Evolutionary conservation across 75 land plant species (phyloP).

Genomic region (Pinus albicaulis): DNA sequence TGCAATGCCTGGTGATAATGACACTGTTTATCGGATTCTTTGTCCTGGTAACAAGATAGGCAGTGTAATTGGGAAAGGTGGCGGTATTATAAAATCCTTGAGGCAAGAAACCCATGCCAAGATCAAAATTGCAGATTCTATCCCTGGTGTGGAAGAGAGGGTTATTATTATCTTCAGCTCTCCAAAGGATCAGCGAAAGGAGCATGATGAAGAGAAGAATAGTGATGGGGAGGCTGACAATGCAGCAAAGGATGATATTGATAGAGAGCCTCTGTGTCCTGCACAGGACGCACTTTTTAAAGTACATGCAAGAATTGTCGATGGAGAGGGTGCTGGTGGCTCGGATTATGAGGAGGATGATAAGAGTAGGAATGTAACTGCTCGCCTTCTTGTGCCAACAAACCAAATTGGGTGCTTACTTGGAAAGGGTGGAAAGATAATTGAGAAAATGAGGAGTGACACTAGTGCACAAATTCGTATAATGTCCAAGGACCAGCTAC

Average conservation of each 20-base stretch:
- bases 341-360: slow-evolving; percentile 24
- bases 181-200: not conserved
- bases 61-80: slow-evolving; percentile 86
- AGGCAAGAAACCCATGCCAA: slow-evolving; percentile 73
- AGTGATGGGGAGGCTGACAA: slow-evolving; percentile 17
- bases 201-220: slow-evolving; percentile 11
- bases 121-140: slow-evolving; percentile 66
- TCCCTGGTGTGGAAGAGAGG: slow-evolving; percentile 78
- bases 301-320: slow-evolving; percentile 61
- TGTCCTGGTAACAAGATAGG: slow-evolving; percentile 70
- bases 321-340: slow-evolving; percentile 33
- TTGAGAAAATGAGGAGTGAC: slow-evolving; percentile 64
- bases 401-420: slow-evolving; percentile 79
- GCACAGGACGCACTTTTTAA: slow-evolving; percentile 77
- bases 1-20: slow-evolving; percentile 20
- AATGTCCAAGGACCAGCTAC: slow-evolving; percentile 67
- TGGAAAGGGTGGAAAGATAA: slow-evolving; percentile 76
- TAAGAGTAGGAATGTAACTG: slow-evolving; percentile 29
- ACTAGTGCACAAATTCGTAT: slow-evolving; percentile 78
- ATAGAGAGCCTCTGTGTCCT: slow-evolving; percentile 35
- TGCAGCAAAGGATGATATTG: slow-evolving; percentile 5
- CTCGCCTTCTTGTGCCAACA: slow-evolving; percentile 69
- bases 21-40: slow-evolving; percentile 68
- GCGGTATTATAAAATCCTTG: slow-evolving; percentile 61
- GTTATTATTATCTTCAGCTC: slow-evolving; percentile 60